Evolutionary conservation across 2,329 filamentous ascomycete genomes (phyloP).

Genomic region (Cryphonectria naterciae): DNA sequence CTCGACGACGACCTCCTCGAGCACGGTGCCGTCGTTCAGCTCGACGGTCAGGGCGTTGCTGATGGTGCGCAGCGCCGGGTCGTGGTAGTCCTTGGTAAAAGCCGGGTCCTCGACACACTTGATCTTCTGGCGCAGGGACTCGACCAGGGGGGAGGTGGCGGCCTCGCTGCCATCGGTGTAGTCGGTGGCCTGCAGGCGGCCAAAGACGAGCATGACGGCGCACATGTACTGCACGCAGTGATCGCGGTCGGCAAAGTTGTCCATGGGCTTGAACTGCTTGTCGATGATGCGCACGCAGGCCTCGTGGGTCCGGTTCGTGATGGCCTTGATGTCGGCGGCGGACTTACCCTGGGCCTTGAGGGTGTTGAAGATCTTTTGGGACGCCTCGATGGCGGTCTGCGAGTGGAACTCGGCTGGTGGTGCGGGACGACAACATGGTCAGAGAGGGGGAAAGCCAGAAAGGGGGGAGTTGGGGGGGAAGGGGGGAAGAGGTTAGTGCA

Average conservation of each 20-base stretch:
- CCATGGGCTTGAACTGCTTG: constrained; percentile 99
- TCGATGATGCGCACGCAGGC: constrained; percentile 99
- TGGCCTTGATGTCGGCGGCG: constrained; percentile 87
- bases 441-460: constrained; percentile 1
- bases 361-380: constrained; percentile 83
- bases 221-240: constrained; percentile 99
- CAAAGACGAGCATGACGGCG: constrained; percentile 92
- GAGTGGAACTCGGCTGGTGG: constrained; percentile 89
- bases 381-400: constrained; percentile 95
- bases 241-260: constrained; percentile 99
- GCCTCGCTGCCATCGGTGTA: constrained; percentile 93
- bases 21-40: constrained; percentile 88
- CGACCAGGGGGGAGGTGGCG: constrained; percentile 85
- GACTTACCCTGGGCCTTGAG: constrained; percentile 86
- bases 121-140: constrained; percentile 91
- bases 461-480: no score
- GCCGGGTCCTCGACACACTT: constrained; percentile 94
- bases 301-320: constrained; percentile 96
- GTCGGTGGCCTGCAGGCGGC: constrained; percentile 89
- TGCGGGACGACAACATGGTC: constrained; percentile 5
- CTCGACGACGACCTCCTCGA: constrained; percentile 90
- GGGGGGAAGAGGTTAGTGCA: not conserved
- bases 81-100: constrained; percentile 94
- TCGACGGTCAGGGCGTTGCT: constrained; percentile 95
- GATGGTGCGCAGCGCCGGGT: constrained; percentile 91